Conservation (phyloP, 768 basidiomycete species). For the Mycena vulgaris region DNA sequence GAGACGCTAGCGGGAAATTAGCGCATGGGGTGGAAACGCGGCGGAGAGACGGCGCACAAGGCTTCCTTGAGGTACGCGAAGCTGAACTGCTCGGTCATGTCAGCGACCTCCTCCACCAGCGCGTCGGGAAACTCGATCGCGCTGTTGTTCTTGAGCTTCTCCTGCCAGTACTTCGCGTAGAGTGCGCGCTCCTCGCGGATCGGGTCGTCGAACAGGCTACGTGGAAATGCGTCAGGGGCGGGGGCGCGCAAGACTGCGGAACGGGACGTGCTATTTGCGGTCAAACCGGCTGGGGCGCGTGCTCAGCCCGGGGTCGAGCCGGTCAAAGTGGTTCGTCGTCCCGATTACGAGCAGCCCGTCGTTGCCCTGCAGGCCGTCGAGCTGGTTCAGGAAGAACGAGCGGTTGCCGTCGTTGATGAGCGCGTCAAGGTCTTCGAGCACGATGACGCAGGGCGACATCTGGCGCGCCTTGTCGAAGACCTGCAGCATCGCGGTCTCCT, state of each 20-base stretch:
- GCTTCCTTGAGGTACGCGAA: conserved; percentile 94
- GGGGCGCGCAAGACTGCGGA: neutral
- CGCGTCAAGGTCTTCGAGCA: conserved; percentile 77
- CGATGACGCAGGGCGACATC: conserved; percentile 75
- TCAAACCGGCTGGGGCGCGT: conserved; percentile 89
- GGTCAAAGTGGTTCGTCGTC: conserved; percentile 89
- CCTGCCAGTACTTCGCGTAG: conserved; percentile 87
- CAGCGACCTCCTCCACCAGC: conserved; percentile 73
- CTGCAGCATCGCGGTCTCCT: conserved; percentile 75
- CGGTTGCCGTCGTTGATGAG: conserved; percentile 84
- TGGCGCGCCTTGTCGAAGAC: conserved; percentile 84
- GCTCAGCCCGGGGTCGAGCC: conserved; percentile 83
- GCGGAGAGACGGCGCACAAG: conserved; percentile 70
- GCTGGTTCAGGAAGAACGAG: conserved; percentile 91
- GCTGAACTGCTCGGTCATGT: conserved; percentile 76
- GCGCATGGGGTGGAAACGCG: conserved; percentile 1
- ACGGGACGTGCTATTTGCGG: conserved; percentile 79
- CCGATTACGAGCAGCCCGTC: conserved; percentile 85
- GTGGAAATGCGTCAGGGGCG: neutral
- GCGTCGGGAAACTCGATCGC: conserved; percentile 77
- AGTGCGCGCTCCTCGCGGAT: conserved; percentile 72
- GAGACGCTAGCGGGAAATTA: conserved; percentile 68
- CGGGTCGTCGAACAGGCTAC: conserved; percentile 82
- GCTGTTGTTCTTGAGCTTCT: conserved; percentile 76
- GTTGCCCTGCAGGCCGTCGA: conserved; percentile 86